Evolutionary conservation across 345 rosid species (phyloP), one percentile per base, ranked within the genome.

Genomic region (Sisymbrium irio): DNA sequence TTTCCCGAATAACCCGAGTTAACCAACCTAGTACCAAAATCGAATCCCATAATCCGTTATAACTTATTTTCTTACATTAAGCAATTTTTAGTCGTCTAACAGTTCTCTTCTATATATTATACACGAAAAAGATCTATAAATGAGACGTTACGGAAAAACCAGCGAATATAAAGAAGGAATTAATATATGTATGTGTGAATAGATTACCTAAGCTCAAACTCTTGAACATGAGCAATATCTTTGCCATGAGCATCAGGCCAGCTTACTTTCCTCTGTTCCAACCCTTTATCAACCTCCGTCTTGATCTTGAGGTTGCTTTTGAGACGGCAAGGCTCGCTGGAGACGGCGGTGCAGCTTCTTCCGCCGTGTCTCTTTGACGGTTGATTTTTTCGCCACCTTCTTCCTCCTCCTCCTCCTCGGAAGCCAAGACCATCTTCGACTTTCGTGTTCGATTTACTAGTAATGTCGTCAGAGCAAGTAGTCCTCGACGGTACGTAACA

Each of bases 171-270:
- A 56, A 33, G 39, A 33, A 56, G 18, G 1, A 9, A 49, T 12
- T 18, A 47, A 12, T 9, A 9, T 10, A 39, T 27, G 4, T 56
- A 56, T 33, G 36, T 41, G 9, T 36, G 58, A 45, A 45, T n/a
- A 35, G 30, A 15, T 41, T 85, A 90, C 92, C 94, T 85, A 1
- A 84, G 85, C 67, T 88, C 86, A 55, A 90, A 90, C 75, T 88
- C 97, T 30, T 73, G 85, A 83, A 88, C 83, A 77, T 84, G 90
- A 57, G 90, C 90, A 77, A 88, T 88, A 79, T 90, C 97, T 69
- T 78, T 81, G 54, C 97, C 97, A 18, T 83, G 84, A 44, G 87
- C 90, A 82, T 90, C 94, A 28, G 89, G 84, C 97, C 97, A 90
- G 60, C 78, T 87, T 6, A 90, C 97, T 83, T 84, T 88, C 83